Percentiles rank a stretch among this genome's conserved stretches.
Evolutionary conservation across 2,329 filamentous ascomycete species (phyloP).

Genomic region (Alternaria sp.): DNA sequence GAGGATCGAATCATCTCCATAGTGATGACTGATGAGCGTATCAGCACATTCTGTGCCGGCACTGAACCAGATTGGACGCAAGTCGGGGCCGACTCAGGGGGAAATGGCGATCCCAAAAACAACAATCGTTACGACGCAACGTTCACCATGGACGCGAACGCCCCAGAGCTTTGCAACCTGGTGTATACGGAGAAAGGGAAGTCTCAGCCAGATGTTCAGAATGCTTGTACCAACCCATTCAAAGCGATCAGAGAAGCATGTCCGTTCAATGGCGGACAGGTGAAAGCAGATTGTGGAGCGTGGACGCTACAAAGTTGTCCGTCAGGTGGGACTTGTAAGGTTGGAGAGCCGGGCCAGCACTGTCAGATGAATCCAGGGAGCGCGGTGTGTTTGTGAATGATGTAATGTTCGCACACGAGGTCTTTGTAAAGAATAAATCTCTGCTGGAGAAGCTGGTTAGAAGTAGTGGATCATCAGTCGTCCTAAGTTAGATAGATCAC

Average conservation of each 20-base stretch:
- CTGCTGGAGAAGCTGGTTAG: not conserved
- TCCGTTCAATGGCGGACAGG: not conserved
- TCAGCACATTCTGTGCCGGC: not conserved
- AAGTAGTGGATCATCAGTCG: not conserved
- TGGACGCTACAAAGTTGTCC: not conserved
- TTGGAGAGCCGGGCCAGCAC: not conserved
- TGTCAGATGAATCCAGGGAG: not conserved
- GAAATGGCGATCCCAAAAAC: not conserved
- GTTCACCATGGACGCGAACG: not conserved
- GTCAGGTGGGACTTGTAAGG: not conserved
- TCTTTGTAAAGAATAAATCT: not conserved
- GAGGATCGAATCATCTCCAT: not conserved
- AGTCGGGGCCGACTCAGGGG: not conserved
- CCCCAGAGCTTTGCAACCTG: not conserved
- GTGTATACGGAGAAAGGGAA: not conserved
- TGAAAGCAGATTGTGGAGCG: not conserved
- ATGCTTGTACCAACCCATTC: not conserved
- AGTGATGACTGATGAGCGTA: not conserved
- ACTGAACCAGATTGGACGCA: not conserved
- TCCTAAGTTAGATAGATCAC: not conserved
- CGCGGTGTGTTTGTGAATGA: not conserved
- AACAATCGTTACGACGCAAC: not conserved
- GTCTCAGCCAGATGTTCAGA: not conserved
- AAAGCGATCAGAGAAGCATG: not conserved
- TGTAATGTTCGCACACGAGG: not conserved